Evolutionary conservation across 129 eudicot genomes (phyloP), one percentile per base, ranked within the genome.

Genomic region (Centaurea solstitialis): DNA sequence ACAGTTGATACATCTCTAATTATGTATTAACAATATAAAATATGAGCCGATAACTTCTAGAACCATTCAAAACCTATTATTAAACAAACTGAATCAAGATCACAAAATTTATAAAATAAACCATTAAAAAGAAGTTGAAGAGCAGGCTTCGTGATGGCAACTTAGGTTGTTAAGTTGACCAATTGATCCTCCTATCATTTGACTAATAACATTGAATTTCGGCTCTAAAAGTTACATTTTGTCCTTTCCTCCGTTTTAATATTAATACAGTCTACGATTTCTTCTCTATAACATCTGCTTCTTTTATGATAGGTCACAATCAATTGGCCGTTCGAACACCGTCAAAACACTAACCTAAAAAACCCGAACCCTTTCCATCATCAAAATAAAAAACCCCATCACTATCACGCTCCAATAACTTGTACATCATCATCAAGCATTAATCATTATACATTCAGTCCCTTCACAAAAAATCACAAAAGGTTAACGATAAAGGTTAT

Each of bases 81-180:
- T 72, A 15, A 10, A 62, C 15, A 1, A 15, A 47, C 38, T 11
- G 15, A 43, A 68, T 50, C 12, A 15, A 26, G 10, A 15, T 67
- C 37, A 18, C 5, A 17, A 1, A 66, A 40, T 8, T 20, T 62
- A 40, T 78, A 45, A 30, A 65, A 50, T 43, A 67, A 68, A 33
- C 4, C 21, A 66, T n/a, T n/a, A 45, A 45, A 4, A 37, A 53
- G 69, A 59, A 80, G 73, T 77, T 78, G 77, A 23, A 59, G 33
- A 65, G 94, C 90, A 88, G 90, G 92, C 92, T 86, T 88, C 86
- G 85, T 90, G 92, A 84, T 82, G 76, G 87, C 90, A 84, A 88
- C 85, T 81, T 74, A 79, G 65, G 74, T 79, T 84, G 67, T 74
- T 37, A 66, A 28, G 84, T 83, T 87, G 94, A 90, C 89, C 72